Evolutionary conservation across 2,329 filamentous ascomycete genomes (phyloP).

Genomic region (Lasiodiplodia citricola): DNA sequence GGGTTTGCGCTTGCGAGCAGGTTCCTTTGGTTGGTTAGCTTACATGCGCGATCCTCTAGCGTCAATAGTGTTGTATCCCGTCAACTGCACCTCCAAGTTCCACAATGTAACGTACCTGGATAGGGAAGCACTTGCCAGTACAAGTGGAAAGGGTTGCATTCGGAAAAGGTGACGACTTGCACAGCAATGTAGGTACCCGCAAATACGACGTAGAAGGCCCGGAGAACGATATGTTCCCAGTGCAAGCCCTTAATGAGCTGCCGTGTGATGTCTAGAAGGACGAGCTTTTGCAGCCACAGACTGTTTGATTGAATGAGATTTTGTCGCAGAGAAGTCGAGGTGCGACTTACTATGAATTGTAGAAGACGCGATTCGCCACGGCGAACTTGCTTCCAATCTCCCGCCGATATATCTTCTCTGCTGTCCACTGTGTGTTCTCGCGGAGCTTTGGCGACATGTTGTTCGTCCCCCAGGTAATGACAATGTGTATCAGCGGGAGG

Average conservation of each 20-base stretch:
- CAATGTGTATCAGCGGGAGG: conserved; percentile 4
- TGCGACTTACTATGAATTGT: conserved; percentile 14
- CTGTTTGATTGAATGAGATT: neutral
- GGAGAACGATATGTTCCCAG: conserved; percentile 1
- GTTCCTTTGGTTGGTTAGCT: neutral
- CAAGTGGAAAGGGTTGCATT: conserved; percentile 12
- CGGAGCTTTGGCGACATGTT: conserved; percentile 1
- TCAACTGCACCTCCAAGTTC: too few relatives aligned
- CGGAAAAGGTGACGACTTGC: conserved; percentile 15
- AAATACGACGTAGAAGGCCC: neutral
- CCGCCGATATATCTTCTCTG: neutral
- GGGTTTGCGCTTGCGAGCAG: conserved; percentile 8
- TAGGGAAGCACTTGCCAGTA: conserved; percentile 21
- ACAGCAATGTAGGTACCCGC: neutral
- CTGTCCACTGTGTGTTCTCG: neutral
- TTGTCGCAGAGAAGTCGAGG: neutral
- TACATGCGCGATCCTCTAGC: neutral
- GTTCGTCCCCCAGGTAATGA: conserved; percentile 14
- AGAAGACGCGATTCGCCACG: conserved; percentile 13
- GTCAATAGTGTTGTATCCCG: too few relatives aligned
- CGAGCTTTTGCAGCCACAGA: conserved; percentile 15
- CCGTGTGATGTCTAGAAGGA: conserved; percentile 6
- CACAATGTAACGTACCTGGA: neutral
- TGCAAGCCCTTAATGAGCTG: conserved; percentile 19
- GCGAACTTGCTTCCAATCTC: conserved; percentile 16